Conservation (phyloP, 495 filamentous ascomycete genomes). For the Penicillium argentinense region DNA sequence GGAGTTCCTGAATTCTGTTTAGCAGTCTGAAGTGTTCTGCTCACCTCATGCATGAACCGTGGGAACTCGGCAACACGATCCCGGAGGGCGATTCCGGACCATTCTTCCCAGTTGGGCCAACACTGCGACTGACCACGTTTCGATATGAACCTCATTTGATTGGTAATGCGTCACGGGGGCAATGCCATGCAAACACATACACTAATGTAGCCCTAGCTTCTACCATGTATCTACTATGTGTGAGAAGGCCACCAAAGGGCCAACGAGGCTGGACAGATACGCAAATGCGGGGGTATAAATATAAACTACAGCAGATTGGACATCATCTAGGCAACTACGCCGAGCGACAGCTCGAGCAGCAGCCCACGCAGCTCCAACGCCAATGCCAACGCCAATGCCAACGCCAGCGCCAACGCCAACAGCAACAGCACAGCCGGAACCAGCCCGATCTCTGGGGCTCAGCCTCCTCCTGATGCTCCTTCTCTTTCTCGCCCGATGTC, state of each 20-base stretch:
- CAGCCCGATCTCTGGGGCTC: slow-evolving; percentile 10
- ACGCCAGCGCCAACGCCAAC: slow-evolving; percentile 8
- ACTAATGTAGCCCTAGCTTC: not conserved
- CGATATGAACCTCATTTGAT: too few relatives aligned
- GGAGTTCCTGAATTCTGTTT: too few relatives aligned
- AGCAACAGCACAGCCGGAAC: too few relatives aligned
- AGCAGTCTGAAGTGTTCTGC: too few relatives aligned
- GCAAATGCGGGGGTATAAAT: not conserved
- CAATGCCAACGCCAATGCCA: slow-evolving; percentile 7
- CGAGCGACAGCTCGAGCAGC: too few relatives aligned
- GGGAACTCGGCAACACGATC: not conserved
- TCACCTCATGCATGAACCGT: not conserved
- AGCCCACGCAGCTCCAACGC: slow-evolving; percentile 12
- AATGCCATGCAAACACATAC: not conserved
- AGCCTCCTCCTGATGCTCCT: slow-evolving; percentile 4
- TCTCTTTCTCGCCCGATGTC: slow-evolving; percentile 7
- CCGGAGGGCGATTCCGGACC: slow-evolving; percentile 5
- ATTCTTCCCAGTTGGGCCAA: not conserved
- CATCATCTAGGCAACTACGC: too few relatives aligned
- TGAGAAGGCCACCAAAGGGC: too few relatives aligned
- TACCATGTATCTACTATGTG: too few relatives aligned
- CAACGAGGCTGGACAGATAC: too few relatives aligned
- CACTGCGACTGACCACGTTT: not conserved
- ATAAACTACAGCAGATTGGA: not conserved
- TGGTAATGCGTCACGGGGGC: too few relatives aligned